Conservation (phyloP, 169 alveolate genomes). For the Blepharisma undulans region DNA sequence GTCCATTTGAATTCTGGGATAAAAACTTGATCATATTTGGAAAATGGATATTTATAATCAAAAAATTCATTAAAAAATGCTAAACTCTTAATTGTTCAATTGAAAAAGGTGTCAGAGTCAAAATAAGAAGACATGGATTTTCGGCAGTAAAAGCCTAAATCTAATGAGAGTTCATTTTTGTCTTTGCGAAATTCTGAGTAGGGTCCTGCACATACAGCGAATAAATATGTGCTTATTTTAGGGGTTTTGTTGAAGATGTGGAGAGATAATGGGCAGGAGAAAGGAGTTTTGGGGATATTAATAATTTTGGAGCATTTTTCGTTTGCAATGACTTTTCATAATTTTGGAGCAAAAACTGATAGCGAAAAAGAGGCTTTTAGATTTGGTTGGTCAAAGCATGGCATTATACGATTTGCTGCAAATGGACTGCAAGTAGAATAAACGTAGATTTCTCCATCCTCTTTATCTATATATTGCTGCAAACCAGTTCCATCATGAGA, state of each 20-base stretch:
- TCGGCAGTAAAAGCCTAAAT: conserved; percentile 14
- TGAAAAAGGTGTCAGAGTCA: not conserved
- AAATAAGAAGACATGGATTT: not conserved
- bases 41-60: conserved; percentile 77
- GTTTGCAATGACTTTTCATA: conserved; percentile 58
- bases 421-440: conserved; percentile 2
- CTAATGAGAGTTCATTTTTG: conserved; percentile 28
- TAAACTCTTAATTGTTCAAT: conserved; percentile 40
- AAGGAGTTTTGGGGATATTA: not conserved
- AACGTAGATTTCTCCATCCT: not conserved
- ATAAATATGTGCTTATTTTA: conserved; percentile 73
- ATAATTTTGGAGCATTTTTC: conserved; percentile 21
- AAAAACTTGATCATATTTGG: conserved; percentile 83
- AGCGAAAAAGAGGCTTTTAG: conserved; percentile 65
- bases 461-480: not conserved
- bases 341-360: conserved; percentile 50
- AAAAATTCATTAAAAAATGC: conserved; percentile 73
- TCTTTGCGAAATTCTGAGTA: conserved; percentile 48
- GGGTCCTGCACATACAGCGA: conserved; percentile 71
- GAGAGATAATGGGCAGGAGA: conserved; percentile 38
- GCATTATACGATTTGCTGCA: conserved; percentile 52
- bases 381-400: conserved; percentile 83
- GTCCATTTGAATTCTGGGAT: conserved; percentile 80
- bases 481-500: conserved; percentile 23
- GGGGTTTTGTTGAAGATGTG: conserved; percentile 70